Conservation (phyloP, 768 basidiomycete species). For the Exsudoporus frostii region DNA sequence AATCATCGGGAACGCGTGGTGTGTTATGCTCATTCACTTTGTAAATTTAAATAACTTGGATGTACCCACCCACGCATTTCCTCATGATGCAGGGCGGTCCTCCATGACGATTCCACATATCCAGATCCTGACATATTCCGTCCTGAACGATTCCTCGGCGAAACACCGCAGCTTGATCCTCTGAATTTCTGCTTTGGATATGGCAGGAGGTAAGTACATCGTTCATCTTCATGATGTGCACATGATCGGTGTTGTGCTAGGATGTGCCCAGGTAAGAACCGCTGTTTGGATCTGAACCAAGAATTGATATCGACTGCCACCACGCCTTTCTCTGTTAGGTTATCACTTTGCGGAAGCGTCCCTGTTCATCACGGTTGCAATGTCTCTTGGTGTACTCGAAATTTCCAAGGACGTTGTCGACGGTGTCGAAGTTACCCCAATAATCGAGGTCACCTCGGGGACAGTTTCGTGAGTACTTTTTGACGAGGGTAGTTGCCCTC, state of each 20-base stretch:
- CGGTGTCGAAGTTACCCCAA: conserved; percentile 43
- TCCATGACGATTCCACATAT: conserved; percentile 44
- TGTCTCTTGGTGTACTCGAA: conserved; percentile 45
- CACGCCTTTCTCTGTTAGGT: conserved; percentile 13
- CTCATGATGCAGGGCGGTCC: conserved; percentile 40
- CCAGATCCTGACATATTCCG: conserved; percentile 30
- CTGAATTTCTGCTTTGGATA: conserved; percentile 24
- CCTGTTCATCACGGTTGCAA: conserved; percentile 29
- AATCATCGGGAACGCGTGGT: conserved; percentile 24
- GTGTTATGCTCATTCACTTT: no score
- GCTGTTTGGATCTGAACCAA: not conserved
- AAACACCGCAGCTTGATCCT: conserved; percentile 15
- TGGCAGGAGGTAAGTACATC: conserved; percentile 25
- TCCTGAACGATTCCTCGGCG: conserved; percentile 34
- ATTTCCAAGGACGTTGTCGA: conserved; percentile 40
- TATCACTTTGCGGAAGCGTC: conserved; percentile 27
- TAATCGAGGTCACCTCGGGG: conserved; percentile 41
- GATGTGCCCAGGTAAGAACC: conserved; percentile 17
- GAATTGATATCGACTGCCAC: no score
- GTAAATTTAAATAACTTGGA: no score
- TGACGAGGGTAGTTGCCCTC: no score
- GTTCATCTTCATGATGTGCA: not conserved
- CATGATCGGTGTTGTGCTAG: not conserved
- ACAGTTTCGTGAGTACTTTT: conserved; percentile 39
- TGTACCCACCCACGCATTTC: no score